Evolutionary conservation across 805 yeast genomes (phyloP).

Genomic region (Metschnikowia kunwiensis): DNA sequence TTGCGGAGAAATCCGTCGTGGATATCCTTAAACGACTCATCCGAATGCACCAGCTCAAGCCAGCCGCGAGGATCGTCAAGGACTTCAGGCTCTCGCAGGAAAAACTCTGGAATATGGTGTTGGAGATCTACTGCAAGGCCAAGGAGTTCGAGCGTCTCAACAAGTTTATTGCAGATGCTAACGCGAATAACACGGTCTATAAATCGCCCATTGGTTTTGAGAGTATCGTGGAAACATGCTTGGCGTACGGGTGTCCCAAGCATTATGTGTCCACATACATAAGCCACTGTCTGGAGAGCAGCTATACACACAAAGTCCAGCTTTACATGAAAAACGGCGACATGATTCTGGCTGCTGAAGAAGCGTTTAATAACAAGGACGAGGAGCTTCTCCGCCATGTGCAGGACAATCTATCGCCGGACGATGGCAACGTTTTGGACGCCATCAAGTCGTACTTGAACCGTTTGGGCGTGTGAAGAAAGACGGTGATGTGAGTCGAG

Average conservation of each 20-base stretch:
- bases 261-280: slow-evolving; percentile 62
- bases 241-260: slow-evolving; percentile 48
- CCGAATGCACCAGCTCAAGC: slow-evolving; percentile 45
- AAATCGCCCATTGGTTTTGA: slow-evolving; percentile 72
- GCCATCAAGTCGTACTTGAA: slow-evolving; percentile 13
- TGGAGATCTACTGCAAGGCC: slow-evolving; percentile 45
- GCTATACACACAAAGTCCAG: slow-evolving; percentile 46
- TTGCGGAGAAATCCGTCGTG: slow-evolving; percentile 24
- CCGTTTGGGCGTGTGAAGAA: slow-evolving; percentile 6
- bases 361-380: slow-evolving; percentile 46
- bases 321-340: slow-evolving; percentile 55
- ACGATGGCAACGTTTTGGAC: slow-evolving; percentile 10
- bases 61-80: slow-evolving; percentile 47
- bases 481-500: not conserved
- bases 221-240: slow-evolving; percentile 56
- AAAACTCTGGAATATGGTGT: slow-evolving; percentile 52
- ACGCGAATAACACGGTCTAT: slow-evolving; percentile 20
- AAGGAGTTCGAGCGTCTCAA: slow-evolving; percentile 55
- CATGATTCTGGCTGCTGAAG: slow-evolving; percentile 46
- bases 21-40: slow-evolving; percentile 28
- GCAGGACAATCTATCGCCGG: slow-evolving; percentile 5
- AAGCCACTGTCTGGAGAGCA: slow-evolving; percentile 44
- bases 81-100: slow-evolving; percentile 57
- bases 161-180: slow-evolving; percentile 25
- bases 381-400: slow-evolving; percentile 11